phyloP scores from a whole-genome alignment of 495 filamentous ascomycete species.

The Tuber indicum region DNA sequence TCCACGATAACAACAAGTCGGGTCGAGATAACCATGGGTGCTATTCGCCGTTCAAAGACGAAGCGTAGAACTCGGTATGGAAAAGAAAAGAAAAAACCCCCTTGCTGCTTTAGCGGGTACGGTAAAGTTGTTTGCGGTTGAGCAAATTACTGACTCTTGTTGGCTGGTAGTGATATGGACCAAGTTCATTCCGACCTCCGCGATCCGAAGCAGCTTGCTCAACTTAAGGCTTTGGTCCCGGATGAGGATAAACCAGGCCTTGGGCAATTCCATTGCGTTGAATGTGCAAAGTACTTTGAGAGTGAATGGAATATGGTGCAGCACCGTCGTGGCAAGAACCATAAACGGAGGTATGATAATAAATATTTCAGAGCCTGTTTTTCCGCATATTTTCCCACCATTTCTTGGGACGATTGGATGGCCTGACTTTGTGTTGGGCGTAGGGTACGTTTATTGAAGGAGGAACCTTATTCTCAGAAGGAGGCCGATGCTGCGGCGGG shows the following conservation, averaged over 20 bases:
- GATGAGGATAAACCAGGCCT: constrained; percentile 79
- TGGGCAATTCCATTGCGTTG: constrained; percentile 77
- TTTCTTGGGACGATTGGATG: not conserved
- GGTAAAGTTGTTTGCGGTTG: constrained; percentile 5
- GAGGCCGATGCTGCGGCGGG: constrained; percentile 77
- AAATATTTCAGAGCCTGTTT: not conserved
- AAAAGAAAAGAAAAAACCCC: not conserved
- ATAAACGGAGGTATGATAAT: constrained; percentile 69
- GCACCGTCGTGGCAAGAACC: constrained; percentile 80
- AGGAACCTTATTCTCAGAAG: constrained; percentile 78
- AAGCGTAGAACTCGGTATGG: constrained; percentile 56
- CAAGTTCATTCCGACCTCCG: constrained; percentile 75
- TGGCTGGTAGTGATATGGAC: constrained; percentile 65
- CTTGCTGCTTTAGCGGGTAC: constrained; percentile 8
- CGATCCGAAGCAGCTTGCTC: constrained; percentile 66
- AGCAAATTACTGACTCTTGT: not conserved
- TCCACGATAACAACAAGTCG: not conserved
- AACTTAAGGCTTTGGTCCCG: constrained; percentile 70
- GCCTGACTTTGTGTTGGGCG: constrained; percentile 12
- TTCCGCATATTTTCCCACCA: not conserved
- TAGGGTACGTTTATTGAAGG: constrained; percentile 67
- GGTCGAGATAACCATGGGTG: constrained; percentile 48
- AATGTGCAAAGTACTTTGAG: constrained; percentile 96
- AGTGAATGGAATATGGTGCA: constrained; percentile 66
- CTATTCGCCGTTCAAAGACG: constrained; percentile 53